A percentile compares a stretch with the other conserved stretches of the same genome.
phyloP scores from a whole-genome alignment of 2,329 filamentous ascomycete genomes.

The Chalaropsis ovoidea region DNA sequence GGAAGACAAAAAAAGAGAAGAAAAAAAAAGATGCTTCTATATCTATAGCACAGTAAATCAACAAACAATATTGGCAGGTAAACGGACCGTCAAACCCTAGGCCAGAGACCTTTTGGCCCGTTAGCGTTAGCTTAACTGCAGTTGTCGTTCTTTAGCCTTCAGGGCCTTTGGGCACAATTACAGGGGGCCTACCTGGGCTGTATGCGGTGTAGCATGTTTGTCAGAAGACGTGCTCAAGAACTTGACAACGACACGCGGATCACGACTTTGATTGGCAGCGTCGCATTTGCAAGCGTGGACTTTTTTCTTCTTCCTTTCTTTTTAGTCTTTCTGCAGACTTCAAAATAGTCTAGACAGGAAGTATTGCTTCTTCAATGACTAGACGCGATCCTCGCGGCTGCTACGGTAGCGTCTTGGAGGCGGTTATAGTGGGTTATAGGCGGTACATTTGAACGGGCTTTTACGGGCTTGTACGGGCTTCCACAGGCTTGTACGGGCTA shows the following conservation, averaged over 20 bases:
- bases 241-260: background rate
- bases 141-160: background rate
- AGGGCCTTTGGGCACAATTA: background rate
- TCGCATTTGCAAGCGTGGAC: background rate
- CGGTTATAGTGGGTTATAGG: background rate
- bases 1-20: background rate
- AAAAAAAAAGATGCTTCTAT: background rate
- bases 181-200: background rate
- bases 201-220: background rate
- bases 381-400: background rate
- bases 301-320: too few relatives aligned
- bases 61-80: slow-evolving; percentile 1
- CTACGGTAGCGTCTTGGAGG: background rate
- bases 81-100: background rate
- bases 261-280: background rate
- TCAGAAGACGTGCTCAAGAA: background rate
- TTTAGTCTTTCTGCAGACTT: too few relatives aligned
- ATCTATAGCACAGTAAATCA: background rate
- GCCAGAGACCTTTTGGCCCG: background rate
- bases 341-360: too few relatives aligned
- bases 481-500: too few relatives aligned
- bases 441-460: too few relatives aligned
- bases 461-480: too few relatives aligned
- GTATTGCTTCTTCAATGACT: too few relatives aligned
- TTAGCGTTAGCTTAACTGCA: background rate